A percentile compares a stretch with the other conserved stretches of the same genome.
Evolutionary conservation across 164 flowering plant species (phyloP).

Genomic region (Sextonia rubra): DNA sequence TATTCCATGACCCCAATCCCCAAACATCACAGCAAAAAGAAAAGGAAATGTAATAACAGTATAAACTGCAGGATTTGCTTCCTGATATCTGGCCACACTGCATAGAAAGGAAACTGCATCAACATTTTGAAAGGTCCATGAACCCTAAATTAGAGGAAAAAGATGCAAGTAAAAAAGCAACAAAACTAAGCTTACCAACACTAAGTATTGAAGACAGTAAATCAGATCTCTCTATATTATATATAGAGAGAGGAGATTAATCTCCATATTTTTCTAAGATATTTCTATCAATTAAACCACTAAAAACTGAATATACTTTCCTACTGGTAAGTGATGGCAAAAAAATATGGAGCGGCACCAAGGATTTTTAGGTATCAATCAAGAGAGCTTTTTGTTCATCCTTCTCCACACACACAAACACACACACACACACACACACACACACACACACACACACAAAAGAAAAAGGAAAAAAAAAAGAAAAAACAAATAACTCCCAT

Average conservation of each 20-base stretch:
- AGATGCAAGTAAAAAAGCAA: background rate
- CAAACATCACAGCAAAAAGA: conserved; percentile 99
- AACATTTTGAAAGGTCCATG: conserved; percentile 4
- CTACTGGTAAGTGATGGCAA: background rate
- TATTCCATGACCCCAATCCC: conserved; percentile 99
- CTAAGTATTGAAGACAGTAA: background rate
- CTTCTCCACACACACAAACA: too few species aligned
- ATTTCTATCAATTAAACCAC: background rate
- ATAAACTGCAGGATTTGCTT: conserved; percentile 97
- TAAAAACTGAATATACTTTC: background rate
- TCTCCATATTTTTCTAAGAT: too few species aligned
- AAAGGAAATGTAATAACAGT: conserved; percentile 92
- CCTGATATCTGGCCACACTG: conserved; percentile 96
- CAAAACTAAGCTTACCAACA: background rate
- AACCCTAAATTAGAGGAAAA: background rate
- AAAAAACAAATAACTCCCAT: background rate
- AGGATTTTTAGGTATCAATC: background rate
- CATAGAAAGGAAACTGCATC: conserved; percentile 16
- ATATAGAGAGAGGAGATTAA: too few species aligned
- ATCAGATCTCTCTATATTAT: background rate
- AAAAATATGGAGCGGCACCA: background rate
- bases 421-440: too few species aligned
- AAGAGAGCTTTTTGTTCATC: background rate
- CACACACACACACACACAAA: too few species aligned
- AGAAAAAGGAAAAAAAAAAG: too few species aligned